Base-by-base conservation (phyloP, 202 grass and related monocot genomes). In the Panicum virgatum region DNA sequence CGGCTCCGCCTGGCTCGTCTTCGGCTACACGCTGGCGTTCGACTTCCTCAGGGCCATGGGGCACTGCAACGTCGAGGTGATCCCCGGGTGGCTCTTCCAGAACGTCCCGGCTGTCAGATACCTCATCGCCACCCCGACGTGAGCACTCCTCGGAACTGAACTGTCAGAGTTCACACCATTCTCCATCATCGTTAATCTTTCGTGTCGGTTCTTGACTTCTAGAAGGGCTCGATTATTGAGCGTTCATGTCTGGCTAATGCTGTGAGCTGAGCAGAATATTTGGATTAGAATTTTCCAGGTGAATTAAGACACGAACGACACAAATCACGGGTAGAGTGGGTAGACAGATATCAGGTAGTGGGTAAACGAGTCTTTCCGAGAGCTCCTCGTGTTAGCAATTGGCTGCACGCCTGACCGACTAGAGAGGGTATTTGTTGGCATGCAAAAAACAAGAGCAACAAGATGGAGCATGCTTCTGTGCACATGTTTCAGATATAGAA, bases 31-130 rank as follows among this genome's bases (percentile, higher is more conserved):
- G 54, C 79, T 91, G 76, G 16, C 47, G 0, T 91, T 94, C 69
- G 91, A 94, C 80, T 94, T 82, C 71, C 50, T 94, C 12, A 66
- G 88, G 78, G 86, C 63, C 73, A 86, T 94, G 91, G 83, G 76
- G 16, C 79, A 79, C 69, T 84, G 86, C 80, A 94, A 94, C 47
- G 76, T 91, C 12, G 92, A 94, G 88, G 43, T 94, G 7, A 81
- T 89, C 52, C 83, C 92, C 1, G 60, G 59, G 27, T 36, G 80
- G 16, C 56, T 80, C 27, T 91, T 91, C 37, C 22, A 84, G 64
- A 37, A 72, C n/a, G 12, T 89, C 40, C 92, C 88, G 27, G 23
- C 66, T 32, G 66, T 83, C 20, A 79, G 66, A 86, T 87, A 86
- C 76, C 71, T 94, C 60, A 82, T 94, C 73, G 81, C 68, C 72